Evolutionary conservation across 2,329 filamentous ascomycete genomes (phyloP), one percentile per base, ranked within the genome.

Genomic region (Aureobasidium lini): DNA sequence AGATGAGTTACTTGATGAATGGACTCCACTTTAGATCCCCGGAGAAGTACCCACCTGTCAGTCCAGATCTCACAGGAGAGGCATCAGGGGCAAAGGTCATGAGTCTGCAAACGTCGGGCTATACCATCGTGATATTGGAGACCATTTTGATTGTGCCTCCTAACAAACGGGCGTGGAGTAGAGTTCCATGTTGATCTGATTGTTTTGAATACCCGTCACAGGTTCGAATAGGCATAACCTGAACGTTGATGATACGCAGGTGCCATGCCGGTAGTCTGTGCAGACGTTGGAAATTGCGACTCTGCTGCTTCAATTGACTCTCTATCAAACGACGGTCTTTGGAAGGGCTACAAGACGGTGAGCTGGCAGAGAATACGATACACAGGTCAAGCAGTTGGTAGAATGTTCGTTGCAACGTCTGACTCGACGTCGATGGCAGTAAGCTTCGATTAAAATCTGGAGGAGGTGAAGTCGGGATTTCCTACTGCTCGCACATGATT

Each of bases 241-340:
- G 23, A 34, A 48, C 43, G 54, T 57, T 57, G 54, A 32, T 57
- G 54, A 48, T 48, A 40, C 54, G 54, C 43, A 48, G 43, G 34
- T 48, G 43, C 54, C 54, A 57, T 47, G 23, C 34, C 10, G 34
- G 40, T 28, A 47, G 54, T 57, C 54, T 48, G 54, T 57, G 54
- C 54, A 32, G 43, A 42, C 54, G 54, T 57, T 57, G 32, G 15
- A 57, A 40, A 57, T 57, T 57, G 54, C 54, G 43, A 57, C 54
- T 57, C 54, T 57, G 54, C 43, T 57, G 34, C 54, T 47, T 47
- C 18, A 31, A 13, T 47, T 57, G 54, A 47, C 54, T 57, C 42
- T 57, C 32, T 48, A 40, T 48, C 54, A 48, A 48, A 57, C 54
- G 34, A 34, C n/a, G 13, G 34, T 7, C n/a, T 40, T 15, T 3